These are phyloP conservation scores for Beauveria asiatica DNA, from an alignment of 2,329 filamentous ascomycete genomes.

Conservation along the genomic window DNA sequence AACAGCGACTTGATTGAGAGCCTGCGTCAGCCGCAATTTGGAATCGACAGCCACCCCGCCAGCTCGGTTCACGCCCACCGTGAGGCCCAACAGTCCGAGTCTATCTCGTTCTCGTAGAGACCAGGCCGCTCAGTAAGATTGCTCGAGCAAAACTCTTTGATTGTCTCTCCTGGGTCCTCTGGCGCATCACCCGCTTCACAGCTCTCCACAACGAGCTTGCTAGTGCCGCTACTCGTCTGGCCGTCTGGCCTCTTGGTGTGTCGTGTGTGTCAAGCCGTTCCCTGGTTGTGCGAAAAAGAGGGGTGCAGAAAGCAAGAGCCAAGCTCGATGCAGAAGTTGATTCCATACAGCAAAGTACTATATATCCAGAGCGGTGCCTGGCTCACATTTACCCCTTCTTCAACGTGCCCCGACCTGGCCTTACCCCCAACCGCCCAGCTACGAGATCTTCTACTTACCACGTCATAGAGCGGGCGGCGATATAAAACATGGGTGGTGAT, in stretches of 20 bases:
- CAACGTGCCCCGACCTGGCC: not conserved
- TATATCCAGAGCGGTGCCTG: not conserved
- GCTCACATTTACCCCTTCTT: not conserved
- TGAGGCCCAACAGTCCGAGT: too few species aligned
- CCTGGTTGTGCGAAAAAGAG: not conserved
- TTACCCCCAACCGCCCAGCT: not conserved
- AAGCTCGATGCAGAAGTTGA: not conserved
- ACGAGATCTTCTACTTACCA: not conserved
- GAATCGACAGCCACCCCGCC: too few species aligned
- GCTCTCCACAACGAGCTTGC: slow-evolving; percentile 1
- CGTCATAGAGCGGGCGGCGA: not conserved
- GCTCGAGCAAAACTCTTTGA: not conserved
- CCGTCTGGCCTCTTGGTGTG: too few species aligned
- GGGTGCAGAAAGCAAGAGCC: not conserved
- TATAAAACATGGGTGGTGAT: not conserved
- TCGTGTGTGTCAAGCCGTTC: not conserved
- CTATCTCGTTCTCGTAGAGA: not conserved
- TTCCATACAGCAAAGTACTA: not conserved
- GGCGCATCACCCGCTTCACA: not conserved
- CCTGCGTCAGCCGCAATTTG: too few species aligned
- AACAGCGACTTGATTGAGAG: too few species aligned
- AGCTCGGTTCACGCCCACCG: too few species aligned
- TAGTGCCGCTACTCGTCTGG: not conserved
- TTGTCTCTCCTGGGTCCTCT: not conserved
- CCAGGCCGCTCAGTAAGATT: not conserved